Evolutionary conservation across 2,329 filamentous ascomycete species (phyloP).

Genomic region (Xylariaceae sp.): DNA sequence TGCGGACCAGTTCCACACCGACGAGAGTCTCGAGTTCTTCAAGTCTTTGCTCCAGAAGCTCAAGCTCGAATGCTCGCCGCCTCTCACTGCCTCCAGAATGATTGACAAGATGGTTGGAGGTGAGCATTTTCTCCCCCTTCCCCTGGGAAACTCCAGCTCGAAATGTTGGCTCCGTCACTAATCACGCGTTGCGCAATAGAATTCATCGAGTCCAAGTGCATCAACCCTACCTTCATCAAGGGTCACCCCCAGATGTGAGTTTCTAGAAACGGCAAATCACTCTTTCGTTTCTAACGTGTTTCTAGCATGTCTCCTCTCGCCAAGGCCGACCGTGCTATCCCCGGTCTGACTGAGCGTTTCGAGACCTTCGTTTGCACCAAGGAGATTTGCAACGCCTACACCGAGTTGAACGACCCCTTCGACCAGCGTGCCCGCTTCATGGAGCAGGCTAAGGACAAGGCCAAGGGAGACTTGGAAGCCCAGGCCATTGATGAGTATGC

Average conservation of each 20-base stretch:
- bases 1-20: constrained; percentile 80
- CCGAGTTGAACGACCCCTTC: constrained; percentile 95
- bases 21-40: constrained; percentile 85
- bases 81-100: constrained; percentile 91
- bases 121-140: not conserved
- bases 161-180: not conserved
- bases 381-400: constrained; percentile 88
- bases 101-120: constrained; percentile 82
- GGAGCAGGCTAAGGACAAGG: constrained; percentile 94
- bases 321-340: constrained; percentile 80
- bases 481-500: constrained; percentile 76
- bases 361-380: constrained; percentile 97
- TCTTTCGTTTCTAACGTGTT: not conserved
- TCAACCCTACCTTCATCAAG: constrained; percentile 88
- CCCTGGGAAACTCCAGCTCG: no score
- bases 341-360: constrained; percentile 91
- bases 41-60: constrained; percentile 59
- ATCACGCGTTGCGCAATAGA: constrained; percentile 40
- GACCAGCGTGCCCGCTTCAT: constrained; percentile 89
- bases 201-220: constrained; percentile 71
- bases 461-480: constrained; percentile 93
- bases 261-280: not conserved
- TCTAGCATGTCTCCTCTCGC: constrained; percentile 78
- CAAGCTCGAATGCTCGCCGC: constrained; percentile 82
- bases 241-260: constrained; percentile 56